phyloP scores from a whole-genome alignment of 2,329 filamentous ascomycete species.

The Cordyceps fumosorosea region DNA sequence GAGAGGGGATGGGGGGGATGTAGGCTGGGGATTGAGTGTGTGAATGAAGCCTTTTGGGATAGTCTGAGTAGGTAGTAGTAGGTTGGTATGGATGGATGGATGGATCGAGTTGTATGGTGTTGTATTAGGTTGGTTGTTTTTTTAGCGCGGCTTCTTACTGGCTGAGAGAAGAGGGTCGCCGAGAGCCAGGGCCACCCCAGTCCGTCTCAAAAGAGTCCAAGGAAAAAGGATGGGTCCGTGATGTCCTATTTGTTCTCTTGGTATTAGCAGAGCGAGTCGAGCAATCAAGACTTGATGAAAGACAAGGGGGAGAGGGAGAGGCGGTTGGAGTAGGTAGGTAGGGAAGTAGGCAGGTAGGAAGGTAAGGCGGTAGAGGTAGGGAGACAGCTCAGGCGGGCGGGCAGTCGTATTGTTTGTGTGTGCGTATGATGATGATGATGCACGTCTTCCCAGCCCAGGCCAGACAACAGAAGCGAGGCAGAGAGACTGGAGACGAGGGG shows the following conservation, averaged over 20 bases:
- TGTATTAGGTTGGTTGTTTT: constrained; percentile 7
- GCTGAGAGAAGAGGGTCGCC: constrained; percentile 1
- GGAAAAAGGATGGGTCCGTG: not conserved
- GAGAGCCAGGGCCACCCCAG: constrained; percentile 9
- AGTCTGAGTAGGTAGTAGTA: not conserved
- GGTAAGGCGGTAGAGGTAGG: too few species aligned
- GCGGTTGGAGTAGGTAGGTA: too few species aligned
- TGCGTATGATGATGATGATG: not conserved
- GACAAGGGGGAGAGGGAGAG: too few species aligned
- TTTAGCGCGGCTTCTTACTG: constrained; percentile 8
- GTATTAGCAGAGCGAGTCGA: too few species aligned
- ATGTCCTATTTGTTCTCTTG: too few species aligned
- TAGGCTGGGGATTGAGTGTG: not conserved
- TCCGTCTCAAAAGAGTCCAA: not conserved
- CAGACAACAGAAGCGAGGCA: not conserved
- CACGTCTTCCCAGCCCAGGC: not conserved
- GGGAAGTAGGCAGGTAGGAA: too few species aligned
- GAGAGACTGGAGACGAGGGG: not conserved
- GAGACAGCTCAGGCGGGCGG: too few species aligned
- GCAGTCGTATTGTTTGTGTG: not conserved
- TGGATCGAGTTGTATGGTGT: constrained; percentile 4
- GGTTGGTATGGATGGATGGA: too few species aligned
- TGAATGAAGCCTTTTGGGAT: not conserved
- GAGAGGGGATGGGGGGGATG: not conserved
- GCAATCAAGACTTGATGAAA: too few species aligned